These are phyloP conservation scores for Logfia minima DNA, from an alignment of 129 eudicot species.

Conservation along the genomic window DNA sequence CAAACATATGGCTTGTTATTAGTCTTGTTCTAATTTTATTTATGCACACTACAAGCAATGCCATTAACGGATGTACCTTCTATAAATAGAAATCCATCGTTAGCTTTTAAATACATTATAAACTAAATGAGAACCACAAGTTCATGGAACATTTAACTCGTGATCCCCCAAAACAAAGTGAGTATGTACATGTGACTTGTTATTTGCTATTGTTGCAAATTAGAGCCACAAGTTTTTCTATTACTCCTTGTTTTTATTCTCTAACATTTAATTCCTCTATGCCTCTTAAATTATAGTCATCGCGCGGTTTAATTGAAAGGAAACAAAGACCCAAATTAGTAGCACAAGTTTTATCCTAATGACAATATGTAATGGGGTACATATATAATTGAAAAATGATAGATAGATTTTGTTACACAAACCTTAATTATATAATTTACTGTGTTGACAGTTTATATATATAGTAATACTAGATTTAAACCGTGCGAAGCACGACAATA, in stretches of 20 bases:
- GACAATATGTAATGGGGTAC: too few relatives aligned
- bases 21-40: conserved; percentile 18
- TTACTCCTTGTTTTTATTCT: background rate
- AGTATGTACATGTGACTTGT: background rate
- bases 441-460: too few relatives aligned
- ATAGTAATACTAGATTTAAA: too few relatives aligned
- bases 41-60: conserved; percentile 2
- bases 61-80: conserved; percentile 7
- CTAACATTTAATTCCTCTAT: background rate
- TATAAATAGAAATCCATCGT: conserved; percentile 12
- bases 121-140: background rate
- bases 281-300: too few relatives aligned
- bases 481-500: too few relatives aligned
- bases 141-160: conserved; percentile 12
- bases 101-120: background rate
- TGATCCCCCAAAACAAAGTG: background rate
- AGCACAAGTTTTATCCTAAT: too few relatives aligned
- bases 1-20: conserved; percentile 32
- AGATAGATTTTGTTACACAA: too few relatives aligned
- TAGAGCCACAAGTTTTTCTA: conserved; percentile 1
- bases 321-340: too few relatives aligned
- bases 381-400: too few relatives aligned
- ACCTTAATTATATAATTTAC: too few relatives aligned
- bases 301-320: too few relatives aligned
- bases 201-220: conserved; percentile 11